A percentile compares a stretch with the other conserved stretches of the same genome.
Conservation (phyloP, 1,284 basidiomycete species). For the Ceratorhiza oryzae-sativae region DNA sequence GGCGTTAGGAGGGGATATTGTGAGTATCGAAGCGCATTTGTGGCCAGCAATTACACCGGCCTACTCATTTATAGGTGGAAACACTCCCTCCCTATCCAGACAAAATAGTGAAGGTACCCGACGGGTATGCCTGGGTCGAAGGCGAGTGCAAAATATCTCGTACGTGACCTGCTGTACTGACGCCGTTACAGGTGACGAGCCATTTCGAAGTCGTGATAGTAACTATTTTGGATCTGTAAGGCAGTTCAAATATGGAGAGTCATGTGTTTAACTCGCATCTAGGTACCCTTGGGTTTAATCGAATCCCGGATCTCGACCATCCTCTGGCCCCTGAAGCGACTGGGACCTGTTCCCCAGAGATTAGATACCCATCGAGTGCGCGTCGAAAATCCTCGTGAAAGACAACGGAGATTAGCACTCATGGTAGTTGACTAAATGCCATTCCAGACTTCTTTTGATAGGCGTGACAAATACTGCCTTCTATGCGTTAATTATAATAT, state of each 20-base stretch:
- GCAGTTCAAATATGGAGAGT: neutral
- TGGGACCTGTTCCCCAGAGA: conserved; percentile 34
- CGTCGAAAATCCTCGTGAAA: conserved; percentile 28
- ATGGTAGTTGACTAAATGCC: neutral
- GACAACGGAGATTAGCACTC: conserved; percentile 10
- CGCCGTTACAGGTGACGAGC: conserved; percentile 35
- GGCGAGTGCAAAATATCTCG: neutral
- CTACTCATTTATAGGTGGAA: conserved; percentile 11
- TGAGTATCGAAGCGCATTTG: neutral
- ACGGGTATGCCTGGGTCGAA: conserved; percentile 41
- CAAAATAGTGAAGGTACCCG: conserved; percentile 30
- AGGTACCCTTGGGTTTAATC: conserved; percentile 40
- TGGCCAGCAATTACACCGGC: neutral
- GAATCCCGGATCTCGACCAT: conserved; percentile 33
- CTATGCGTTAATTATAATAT: conserved; percentile 28
- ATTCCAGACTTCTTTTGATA: neutral
- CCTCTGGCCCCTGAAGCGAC: conserved; percentile 34
- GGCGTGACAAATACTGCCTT: too few relatives aligned
- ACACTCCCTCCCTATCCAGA: conserved; percentile 40
- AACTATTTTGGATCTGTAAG: conserved; percentile 40
- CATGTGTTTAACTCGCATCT: neutral
- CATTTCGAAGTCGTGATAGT: conserved; percentile 39
- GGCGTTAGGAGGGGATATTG: conserved; percentile 40
- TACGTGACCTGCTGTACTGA: neutral
- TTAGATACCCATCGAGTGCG: conserved; percentile 16